Percentiles rank a stretch among this genome's conserved stretches.
These are phyloP conservation scores for Melaleuca alternifolia DNA, from an alignment of 345 rosid genomes.

Conservation along the genomic window DNA sequence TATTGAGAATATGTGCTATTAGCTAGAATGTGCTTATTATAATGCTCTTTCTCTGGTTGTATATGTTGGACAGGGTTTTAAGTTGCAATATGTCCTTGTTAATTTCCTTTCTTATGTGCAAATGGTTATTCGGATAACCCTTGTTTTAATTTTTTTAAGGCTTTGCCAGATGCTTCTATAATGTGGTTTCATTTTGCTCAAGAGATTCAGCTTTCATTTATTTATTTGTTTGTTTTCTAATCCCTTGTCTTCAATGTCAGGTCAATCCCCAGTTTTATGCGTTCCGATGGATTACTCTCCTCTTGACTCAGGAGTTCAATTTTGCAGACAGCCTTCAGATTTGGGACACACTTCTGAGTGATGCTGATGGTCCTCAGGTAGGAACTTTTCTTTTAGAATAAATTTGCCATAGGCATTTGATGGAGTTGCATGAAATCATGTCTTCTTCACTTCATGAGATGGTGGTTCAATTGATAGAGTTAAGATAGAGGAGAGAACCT, in stretches of 20 bases:
- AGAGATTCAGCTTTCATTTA: background rate
- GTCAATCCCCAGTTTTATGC: conserved; percentile 95
- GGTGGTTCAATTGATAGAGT: background rate
- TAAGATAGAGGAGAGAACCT: background rate
- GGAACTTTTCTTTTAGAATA: background rate
- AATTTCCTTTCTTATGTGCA: background rate
- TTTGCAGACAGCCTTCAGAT: conserved; percentile 85
- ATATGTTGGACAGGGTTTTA: background rate
- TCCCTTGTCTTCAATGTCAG: conserved; percentile 25
- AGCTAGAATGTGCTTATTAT: background rate
- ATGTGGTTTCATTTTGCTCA: background rate
- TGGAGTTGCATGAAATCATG: background rate
- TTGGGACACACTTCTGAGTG: conserved; percentile 93
- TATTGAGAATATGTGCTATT: background rate
- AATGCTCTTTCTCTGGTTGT: background rate
- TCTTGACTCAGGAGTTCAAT: conserved; percentile 90
- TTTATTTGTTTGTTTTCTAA: background rate
- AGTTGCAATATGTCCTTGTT: background rate
- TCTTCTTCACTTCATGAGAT: background rate
- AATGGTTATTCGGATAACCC: background rate
- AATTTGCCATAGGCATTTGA: background rate
- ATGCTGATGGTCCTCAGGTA: conserved; percentile 95
- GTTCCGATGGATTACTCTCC: conserved; percentile 98
- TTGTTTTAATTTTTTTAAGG: background rate
- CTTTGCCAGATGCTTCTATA: background rate